These are phyloP conservation scores for Kappamyces sp. DNA, from an alignment of 192 early-diverging fungal genomes.

Conservation along the genomic window DNA sequence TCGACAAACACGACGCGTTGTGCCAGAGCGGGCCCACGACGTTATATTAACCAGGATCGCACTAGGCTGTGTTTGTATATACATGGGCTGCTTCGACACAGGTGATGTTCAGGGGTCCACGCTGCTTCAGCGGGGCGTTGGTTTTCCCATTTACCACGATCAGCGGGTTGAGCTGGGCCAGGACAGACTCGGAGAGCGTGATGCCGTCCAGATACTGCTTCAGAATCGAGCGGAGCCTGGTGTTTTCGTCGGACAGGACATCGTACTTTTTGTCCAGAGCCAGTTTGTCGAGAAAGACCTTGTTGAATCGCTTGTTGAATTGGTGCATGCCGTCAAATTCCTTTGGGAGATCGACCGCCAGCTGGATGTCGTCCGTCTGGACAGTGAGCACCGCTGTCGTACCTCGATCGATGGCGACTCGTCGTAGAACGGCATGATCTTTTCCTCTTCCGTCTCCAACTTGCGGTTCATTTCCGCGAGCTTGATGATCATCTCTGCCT, in stretches of 20 bases:
- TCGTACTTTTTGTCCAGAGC: slow-evolving; percentile 41
- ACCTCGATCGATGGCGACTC: slow-evolving; percentile 21
- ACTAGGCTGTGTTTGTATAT: background rate
- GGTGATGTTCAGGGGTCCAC: slow-evolving; percentile 35
- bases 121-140: slow-evolving; percentile 38
- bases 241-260: slow-evolving; percentile 44
- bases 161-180: slow-evolving; percentile 47
- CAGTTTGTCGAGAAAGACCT: slow-evolving; percentile 44
- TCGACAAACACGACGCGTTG: too few species aligned
- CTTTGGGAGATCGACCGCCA: slow-evolving; percentile 28
- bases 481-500: slow-evolving; percentile 54
- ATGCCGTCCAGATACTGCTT: slow-evolving; percentile 60
- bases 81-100: slow-evolving; percentile 44
- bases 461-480: slow-evolving; percentile 61
- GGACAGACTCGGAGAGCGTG: slow-evolving; percentile 42
- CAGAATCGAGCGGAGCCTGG: slow-evolving; percentile 40
- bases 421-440: slow-evolving; percentile 42
- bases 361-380: slow-evolving; percentile 13
- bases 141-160: slow-evolving; percentile 55
- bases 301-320: slow-evolving; percentile 59
- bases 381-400: background rate
- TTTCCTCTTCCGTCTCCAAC: slow-evolving; percentile 57
- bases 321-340: slow-evolving; percentile 50
- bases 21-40: too few species aligned
- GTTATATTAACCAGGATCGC: too few species aligned